Evolutionary conservation across 2,329 filamentous ascomycete genomes (phyloP).

Genomic region (Pestalotiopsis sp.): DNA sequence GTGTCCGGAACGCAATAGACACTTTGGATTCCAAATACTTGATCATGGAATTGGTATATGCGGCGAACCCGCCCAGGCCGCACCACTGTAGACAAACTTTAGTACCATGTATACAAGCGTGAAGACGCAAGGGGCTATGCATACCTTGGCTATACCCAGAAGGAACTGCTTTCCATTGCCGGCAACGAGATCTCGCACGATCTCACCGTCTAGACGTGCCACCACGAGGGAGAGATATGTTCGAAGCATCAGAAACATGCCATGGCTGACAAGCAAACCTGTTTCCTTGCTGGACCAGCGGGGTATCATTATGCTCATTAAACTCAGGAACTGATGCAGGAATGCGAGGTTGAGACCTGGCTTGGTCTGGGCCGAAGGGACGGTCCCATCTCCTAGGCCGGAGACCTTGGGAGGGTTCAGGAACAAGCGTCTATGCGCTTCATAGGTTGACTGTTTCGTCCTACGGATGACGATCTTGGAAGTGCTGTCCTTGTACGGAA

Average conservation of each 20-base stretch:
- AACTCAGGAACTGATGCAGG: slow-evolving; percentile 91
- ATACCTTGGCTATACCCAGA: slow-evolving; percentile 80
- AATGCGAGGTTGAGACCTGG: slow-evolving; percentile 95
- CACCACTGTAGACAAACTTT: slow-evolving; percentile 65
- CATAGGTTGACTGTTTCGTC: slow-evolving; percentile 92
- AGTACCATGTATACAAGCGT: neutral
- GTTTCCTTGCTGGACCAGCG: slow-evolving; percentile 96
- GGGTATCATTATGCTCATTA: slow-evolving; percentile 97
- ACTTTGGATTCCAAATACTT: slow-evolving; percentile 98
- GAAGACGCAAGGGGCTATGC: slow-evolving; percentile 19
- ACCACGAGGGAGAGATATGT: slow-evolving; percentile 95
- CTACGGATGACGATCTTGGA: slow-evolving; percentile 89
- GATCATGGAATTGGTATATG: slow-evolving; percentile 99
- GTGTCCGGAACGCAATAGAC: slow-evolving; percentile 94
- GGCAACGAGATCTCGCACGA: slow-evolving; percentile 93
- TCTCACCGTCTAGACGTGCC: slow-evolving; percentile 90
- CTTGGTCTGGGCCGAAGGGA: slow-evolving; percentile 88
- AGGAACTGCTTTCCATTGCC: slow-evolving; percentile 88
- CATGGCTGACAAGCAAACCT: slow-evolving; percentile 84
- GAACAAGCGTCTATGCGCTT: slow-evolving; percentile 92
- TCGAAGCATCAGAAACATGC: slow-evolving; percentile 84
- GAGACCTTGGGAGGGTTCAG: slow-evolving; percentile 86
- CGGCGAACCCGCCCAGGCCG: slow-evolving; percentile 87
- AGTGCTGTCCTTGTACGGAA: slow-evolving; percentile 85
- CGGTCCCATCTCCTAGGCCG: slow-evolving; percentile 71